These are phyloP conservation scores for Tylopilus felleus DNA, from an alignment of 768 basidiomycete genomes.

Conservation along the genomic window DNA sequence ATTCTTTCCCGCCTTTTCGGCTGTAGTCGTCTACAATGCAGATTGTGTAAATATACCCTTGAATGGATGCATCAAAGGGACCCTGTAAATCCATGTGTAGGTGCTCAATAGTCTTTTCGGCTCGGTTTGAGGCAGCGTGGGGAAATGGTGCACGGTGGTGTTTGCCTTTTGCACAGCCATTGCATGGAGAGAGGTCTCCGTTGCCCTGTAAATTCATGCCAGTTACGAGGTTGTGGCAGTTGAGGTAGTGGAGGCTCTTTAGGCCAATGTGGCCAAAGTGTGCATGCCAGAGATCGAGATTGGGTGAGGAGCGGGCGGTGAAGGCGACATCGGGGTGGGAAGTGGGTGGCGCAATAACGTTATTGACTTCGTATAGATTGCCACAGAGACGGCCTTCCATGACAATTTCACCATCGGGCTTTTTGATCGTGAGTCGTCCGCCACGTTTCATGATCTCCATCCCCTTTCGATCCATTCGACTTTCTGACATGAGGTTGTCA, in stretches of 20 bases:
- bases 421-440: neutral
- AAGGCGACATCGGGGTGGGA: neutral
- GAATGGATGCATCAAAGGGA: no score
- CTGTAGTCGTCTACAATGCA: no score
- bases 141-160: constrained; percentile 10
- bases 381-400: constrained; percentile 7
- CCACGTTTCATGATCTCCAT: neutral
- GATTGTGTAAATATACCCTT: no score
- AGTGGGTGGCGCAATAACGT: neutral
- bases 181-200: neutral
- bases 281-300: constrained; percentile 11
- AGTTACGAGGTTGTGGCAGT: constrained; percentile 3
- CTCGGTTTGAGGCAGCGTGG: no score
- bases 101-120: no score
- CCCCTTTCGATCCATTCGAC: neutral
- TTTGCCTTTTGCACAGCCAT: constrained; percentile 10
- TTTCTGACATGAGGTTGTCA: neutral
- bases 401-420: neutral
- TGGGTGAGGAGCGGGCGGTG: neutral
- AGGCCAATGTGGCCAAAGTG: constrained; percentile 8
- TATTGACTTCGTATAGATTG: constrained; percentile 11
- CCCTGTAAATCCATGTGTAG: no score
- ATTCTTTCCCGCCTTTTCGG: no score
- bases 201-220: constrained; percentile 5
- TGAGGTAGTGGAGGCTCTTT: neutral